Evolutionary conservation across 148 eudicot genomes (phyloP), one percentile per base, ranked within the genome.

Genomic region (Dysphania ambrosioides): DNA sequence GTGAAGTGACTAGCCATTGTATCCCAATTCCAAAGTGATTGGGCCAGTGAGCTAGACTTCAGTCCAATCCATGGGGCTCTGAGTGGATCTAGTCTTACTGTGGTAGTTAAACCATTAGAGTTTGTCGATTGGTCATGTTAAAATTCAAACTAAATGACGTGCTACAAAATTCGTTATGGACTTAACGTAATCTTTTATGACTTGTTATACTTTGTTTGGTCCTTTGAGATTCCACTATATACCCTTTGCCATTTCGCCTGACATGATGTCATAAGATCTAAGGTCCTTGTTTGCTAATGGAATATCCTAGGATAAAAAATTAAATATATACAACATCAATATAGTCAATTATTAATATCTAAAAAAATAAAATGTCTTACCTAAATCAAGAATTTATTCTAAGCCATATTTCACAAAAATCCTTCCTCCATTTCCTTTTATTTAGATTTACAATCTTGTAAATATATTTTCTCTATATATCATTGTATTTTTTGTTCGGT

Each of bases 231-330:
- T 78, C 76, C 66, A 72, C 62, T 24, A 47, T 55, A 44, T 57
- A 32, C 47, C n/a, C 31, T 49, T 16, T 66, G 53, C n/a, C n/a
- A n/a, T n/a, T n/a, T n/a, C n/a, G 41, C 76, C 63, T 72, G 23
- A 67, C 38, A 32, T 66, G 51, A 40, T 53, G 41, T 72, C 56
- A 80, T 66, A 23, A 67, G 31, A 41, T 72, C 23, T 27, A 38
- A 15, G 49, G 42, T 53, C 58, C 29, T 76, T 76, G 77, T 66
- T 76, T 49, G 72, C 24, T 66, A 64, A 66, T 72, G 61, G 55
- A 68, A 80, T 57, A 49, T 80, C 70, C 79, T 76, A 76, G 70
- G 76, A 34, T 63, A 47, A 75, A 55, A n/a, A n/a, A n/a, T n/a
- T n/a, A n/a, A n/a, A n/a, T n/a, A n/a, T n/a, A n/a, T n/a, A n/a